Base-by-base conservation (phyloP, 441 rosid species). In the Sinapis alba region DNA sequence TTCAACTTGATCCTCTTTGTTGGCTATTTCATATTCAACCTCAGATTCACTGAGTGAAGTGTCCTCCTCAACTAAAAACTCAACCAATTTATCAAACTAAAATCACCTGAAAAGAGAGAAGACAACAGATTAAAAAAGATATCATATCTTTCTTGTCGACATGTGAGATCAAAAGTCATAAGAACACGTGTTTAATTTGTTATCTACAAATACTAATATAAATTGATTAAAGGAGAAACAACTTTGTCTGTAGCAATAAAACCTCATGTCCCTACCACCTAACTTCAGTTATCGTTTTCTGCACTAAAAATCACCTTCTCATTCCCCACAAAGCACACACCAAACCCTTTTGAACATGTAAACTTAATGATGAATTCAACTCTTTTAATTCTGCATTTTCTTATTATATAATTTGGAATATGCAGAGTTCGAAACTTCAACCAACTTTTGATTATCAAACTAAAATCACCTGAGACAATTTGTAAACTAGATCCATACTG, bases 61-160 rank as follows among this genome's bases (percentile, higher is more conserved):
- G 2, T 53, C 27, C 1, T 53, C 15, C 5, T 47, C 21, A 0
- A 3, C 21, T 9, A 16, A 16, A 7, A 16, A 47, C 1, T 18
- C 57, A 50, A 50, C 1, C 23, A 10, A 50, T 13, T 13, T 1
- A 41, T 41, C 94, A 11, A 10, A 36, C 1, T 30, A 2, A 4
- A 36, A 36, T 36, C 43, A 36, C 13, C 43, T 36, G 43, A 36
- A 36, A 36, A 36, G 13, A 36, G 4, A 36, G 13, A 36, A 36
- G 13, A 36, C 43, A 36, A 36, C 43, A 36, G n/a, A 36, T 38
- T 38, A 38, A 38, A 38, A 38, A 38, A 38, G 15, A 3, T 11
- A n/a, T 38, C 15, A 38, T 38, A 12, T 11, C 13, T 36, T 36
- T 4, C 11, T 36, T 36, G 43, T 36, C 43, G 13, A 36, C 4